These are phyloP conservation scores for Mesotaenium endlicherianum DNA, from an alignment of 139 green algal genomes.

Conservation along the genomic window DNA sequence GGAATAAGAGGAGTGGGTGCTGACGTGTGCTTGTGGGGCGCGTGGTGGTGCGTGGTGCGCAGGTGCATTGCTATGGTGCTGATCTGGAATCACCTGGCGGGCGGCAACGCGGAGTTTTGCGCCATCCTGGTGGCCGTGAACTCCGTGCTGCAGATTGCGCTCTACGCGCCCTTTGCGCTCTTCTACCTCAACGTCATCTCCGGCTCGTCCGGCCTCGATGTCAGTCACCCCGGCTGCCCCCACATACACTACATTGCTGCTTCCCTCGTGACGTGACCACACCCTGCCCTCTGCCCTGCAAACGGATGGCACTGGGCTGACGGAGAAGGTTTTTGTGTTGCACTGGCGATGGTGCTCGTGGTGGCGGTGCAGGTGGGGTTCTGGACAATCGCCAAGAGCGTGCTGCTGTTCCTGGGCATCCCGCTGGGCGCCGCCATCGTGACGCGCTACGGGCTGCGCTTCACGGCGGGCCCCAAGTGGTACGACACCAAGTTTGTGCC, in stretches of 20 bases:
- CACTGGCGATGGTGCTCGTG: too few species aligned
- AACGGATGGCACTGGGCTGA: too few species aligned
- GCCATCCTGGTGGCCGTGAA: slow-evolving; percentile 60
- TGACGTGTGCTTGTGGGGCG: too few species aligned
- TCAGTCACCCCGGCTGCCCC: too few species aligned
- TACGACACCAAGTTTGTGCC: slow-evolving; percentile 57
- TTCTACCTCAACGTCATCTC: slow-evolving; percentile 56
- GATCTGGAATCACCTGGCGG: slow-evolving; percentile 63
- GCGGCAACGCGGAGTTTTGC: slow-evolving; percentile 57
- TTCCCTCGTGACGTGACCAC: too few species aligned
- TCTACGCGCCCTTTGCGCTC: slow-evolving; percentile 55
- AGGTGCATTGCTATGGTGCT: slow-evolving; percentile 69
- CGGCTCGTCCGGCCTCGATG: not conserved
- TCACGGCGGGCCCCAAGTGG: slow-evolving; percentile 23
- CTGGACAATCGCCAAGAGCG: slow-evolving; percentile 49
- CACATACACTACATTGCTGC: too few species aligned
- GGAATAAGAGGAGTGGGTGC: too few species aligned
- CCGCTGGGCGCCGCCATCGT: slow-evolving; percentile 31
- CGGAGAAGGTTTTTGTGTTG: too few species aligned
- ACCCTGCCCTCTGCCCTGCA: too few species aligned
- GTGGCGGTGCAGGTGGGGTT: slow-evolving; percentile 51
- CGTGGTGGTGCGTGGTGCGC: too few species aligned
- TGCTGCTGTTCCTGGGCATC: slow-evolving; percentile 56
- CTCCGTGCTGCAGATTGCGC: slow-evolving; percentile 60
- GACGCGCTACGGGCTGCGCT: not conserved